phyloP scores from a whole-genome alignment of 2,329 filamentous ascomycete species.

The Trichoderma cornu-damae region DNA sequence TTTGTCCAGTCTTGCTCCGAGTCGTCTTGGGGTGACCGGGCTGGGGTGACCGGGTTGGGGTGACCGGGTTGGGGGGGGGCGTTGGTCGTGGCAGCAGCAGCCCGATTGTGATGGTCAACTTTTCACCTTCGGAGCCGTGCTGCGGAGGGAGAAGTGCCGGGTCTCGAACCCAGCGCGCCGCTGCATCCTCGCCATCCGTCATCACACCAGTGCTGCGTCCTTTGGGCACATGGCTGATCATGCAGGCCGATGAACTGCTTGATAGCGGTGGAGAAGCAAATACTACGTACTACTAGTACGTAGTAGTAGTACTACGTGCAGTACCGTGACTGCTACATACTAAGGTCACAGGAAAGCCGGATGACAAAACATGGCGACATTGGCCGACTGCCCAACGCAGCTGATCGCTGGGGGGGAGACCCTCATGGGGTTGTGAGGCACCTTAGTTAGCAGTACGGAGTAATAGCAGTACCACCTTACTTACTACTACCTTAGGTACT shows the following conservation, averaged over 20 bases:
- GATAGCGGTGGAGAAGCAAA: conserved; percentile 6
- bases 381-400: too few species aligned
- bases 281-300: too few species aligned
- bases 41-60: too few species aligned
- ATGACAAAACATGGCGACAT: neutral
- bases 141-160: neutral
- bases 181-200: neutral
- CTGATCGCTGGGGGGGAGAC: neutral
- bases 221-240: neutral
- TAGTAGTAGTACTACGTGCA: too few species aligned
- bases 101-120: neutral
- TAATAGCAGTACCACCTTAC: neutral
- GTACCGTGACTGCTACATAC: too few species aligned
- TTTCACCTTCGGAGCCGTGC: neutral
- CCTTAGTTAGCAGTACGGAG: too few species aligned
- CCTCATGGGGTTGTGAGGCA: neutral
- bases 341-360: conserved; percentile 1
- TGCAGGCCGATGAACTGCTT: conserved; percentile 4
- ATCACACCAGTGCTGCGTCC: neutral
- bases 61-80: too few species aligned
- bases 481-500: neutral
- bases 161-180: neutral
- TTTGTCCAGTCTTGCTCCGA: too few species aligned
- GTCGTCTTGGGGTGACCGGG: too few species aligned
- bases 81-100: neutral